Conservation (phyloP, 192 early-diverging fungal species). For the Oehlia diaphana region DNA sequence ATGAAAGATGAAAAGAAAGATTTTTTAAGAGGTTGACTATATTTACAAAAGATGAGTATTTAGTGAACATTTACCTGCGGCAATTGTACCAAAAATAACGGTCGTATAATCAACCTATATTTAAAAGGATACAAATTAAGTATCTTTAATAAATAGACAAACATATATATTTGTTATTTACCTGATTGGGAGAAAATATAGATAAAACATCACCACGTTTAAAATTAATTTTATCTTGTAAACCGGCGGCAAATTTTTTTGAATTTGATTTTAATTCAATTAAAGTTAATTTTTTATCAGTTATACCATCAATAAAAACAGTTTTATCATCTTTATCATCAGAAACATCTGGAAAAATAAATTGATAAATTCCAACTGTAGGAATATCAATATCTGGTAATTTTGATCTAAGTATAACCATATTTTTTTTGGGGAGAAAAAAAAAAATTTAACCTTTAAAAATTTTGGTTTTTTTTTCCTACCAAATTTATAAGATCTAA, state of each 20-base stretch:
- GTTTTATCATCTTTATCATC: constrained; percentile 38
- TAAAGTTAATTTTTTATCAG: constrained; percentile 39
- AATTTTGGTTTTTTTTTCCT: no score
- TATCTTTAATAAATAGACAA: no score
- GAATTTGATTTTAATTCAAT: constrained; percentile 40
- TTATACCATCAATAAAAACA: constrained; percentile 47
- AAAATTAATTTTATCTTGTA: constrained; percentile 52
- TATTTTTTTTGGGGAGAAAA: background rate
- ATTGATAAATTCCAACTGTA: constrained; percentile 44
- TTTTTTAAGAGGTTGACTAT: no score
- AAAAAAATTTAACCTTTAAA: no score
- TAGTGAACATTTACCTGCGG: constrained; percentile 30
- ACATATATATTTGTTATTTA: background rate
- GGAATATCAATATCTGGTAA: constrained; percentile 45
- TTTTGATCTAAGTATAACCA: constrained; percentile 37
- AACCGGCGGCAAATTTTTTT: constrained; percentile 48
- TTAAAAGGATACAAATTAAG: background rate
- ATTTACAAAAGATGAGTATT: background rate
- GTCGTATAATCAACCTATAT: constrained; percentile 38
- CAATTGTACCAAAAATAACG: constrained; percentile 39
- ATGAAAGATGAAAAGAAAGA: constrained; percentile 17
- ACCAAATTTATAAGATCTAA: no score
- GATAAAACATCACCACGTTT: constrained; percentile 72
- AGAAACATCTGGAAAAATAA: constrained; percentile 38
- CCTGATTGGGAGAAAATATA: constrained; percentile 71